Conservation (phyloP, 2,329 filamentous ascomycete genomes). For the Sclerotinia nivalis region DNA sequence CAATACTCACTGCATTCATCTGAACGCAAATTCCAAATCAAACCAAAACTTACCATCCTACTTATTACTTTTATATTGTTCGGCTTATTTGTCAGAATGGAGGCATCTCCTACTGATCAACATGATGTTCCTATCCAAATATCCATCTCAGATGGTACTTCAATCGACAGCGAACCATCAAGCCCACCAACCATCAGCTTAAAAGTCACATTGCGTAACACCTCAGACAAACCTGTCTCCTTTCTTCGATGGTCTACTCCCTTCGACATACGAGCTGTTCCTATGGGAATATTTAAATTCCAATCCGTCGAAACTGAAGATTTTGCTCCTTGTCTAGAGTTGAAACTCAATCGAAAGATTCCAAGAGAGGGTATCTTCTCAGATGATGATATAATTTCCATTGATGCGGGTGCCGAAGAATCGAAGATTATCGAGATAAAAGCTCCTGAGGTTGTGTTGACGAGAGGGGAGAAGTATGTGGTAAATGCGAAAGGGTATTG, state of each 20-base stretch:
- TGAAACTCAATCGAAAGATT: constrained; percentile 39
- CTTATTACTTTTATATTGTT: neutral
- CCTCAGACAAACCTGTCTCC: constrained; percentile 37
- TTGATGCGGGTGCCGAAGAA: constrained; percentile 36
- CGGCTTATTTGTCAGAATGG: constrained; percentile 8
- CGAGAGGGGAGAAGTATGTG: constrained; percentile 41
- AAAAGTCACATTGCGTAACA: constrained; percentile 34
- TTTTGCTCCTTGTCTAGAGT: constrained; percentile 27
- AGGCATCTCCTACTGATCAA: neutral
- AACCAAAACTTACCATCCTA: neutral
- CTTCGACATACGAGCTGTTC: constrained; percentile 41
- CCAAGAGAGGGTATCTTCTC: constrained; percentile 36
- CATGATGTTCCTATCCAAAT: constrained; percentile 8
- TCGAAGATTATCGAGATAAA: constrained; percentile 34
- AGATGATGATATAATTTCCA: constrained; percentile 39
- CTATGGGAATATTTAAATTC: constrained; percentile 41
- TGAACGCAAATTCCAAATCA: neutral
- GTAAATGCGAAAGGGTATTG: constrained; percentile 42
- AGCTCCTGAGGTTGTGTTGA: constrained; percentile 37
- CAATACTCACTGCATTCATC: neutral
- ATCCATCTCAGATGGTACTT: neutral
- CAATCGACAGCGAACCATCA: neutral
- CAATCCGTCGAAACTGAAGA: constrained; percentile 27
- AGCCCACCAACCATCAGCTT: constrained; percentile 16
- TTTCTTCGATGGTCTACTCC: constrained; percentile 45